phyloP scores from a whole-genome alignment of 129 eudicot species.

The Cynara cardunculus region DNA sequence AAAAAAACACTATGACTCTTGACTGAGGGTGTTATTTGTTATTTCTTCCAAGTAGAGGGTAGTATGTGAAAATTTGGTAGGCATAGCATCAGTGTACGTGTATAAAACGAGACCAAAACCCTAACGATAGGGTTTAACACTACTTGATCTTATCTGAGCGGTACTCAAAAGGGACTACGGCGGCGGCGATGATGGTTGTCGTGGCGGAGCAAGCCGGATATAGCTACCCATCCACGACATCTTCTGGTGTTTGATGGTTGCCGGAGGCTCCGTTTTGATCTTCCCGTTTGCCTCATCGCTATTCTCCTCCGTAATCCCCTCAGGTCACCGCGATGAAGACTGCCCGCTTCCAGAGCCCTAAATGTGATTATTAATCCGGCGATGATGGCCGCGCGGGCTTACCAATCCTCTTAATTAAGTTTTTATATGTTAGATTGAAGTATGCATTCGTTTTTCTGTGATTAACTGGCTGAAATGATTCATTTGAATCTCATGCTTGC shows the following conservation, averaged over 20 bases:
- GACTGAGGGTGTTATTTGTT: background rate
- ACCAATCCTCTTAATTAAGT: background rate
- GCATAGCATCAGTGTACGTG: background rate
- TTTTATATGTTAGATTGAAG: background rate
- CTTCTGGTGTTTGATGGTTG: slow-evolving; percentile 23
- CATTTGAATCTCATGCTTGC: background rate
- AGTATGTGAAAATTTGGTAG: background rate
- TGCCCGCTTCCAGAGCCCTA: slow-evolving; percentile 61
- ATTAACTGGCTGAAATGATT: background rate
- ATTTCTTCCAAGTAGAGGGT: background rate
- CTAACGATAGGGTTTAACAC: slow-evolving; percentile 21
- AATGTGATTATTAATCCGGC: slow-evolving; percentile 29
- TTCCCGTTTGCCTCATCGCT: background rate
- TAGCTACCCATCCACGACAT: slow-evolving; percentile 31
- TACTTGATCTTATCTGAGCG: slow-evolving; percentile 84
- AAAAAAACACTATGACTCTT: background rate
- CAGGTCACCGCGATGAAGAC: slow-evolving; percentile 55
- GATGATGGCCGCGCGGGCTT: slow-evolving; percentile 73
- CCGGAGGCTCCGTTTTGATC: slow-evolving; percentile 45
- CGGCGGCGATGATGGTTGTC: slow-evolving; percentile 5
- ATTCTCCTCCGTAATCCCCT: slow-evolving; percentile 12
- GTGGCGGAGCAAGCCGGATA: background rate
- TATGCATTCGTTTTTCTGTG: background rate
- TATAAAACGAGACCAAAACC: slow-evolving; percentile 15
- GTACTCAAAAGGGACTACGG: slow-evolving; percentile 16